A percentile compares a stretch with the other conserved stretches of the same genome.
These are phyloP conservation scores for Solanum rostratum DNA, from an alignment of 257 asterid species.

Conservation along the genomic window DNA sequence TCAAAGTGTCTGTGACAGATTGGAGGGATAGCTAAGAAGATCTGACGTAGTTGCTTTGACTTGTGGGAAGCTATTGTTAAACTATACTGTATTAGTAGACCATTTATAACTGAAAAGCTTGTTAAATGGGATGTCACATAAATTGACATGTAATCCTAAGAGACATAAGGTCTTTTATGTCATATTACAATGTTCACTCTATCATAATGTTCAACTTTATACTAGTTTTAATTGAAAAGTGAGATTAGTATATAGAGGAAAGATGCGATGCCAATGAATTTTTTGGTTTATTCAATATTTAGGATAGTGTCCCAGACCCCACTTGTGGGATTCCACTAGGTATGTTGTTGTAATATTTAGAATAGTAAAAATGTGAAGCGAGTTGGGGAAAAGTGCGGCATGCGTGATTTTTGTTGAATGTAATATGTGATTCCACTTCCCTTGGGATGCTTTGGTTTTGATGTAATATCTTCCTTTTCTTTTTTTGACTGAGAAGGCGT, in stretches of 20 bases:
- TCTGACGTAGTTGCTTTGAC: not conserved
- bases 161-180: not conserved
- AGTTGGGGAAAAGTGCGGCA: not conserved
- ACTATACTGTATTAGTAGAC: not conserved
- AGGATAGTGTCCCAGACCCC: no score
- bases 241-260: not conserved
- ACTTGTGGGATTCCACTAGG: no score
- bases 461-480: not conserved
- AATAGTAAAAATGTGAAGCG: not conserved
- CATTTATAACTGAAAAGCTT: not conserved
- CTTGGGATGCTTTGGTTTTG: not conserved
- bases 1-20: not conserved
- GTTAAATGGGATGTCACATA: not conserved
- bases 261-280: not conserved
- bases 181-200: not conserved
- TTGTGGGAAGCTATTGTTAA: not conserved
- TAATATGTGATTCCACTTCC: not conserved
- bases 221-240: not conserved
- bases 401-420: not conserved
- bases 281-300: not conserved
- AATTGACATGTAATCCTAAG: not conserved
- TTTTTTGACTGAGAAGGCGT: not conserved
- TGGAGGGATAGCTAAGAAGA: not conserved
- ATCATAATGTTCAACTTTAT: not conserved
- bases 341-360: no score